Conservation (phyloP, 495 filamentous ascomycete genomes). For the Aspergillus hancockii region DNA sequence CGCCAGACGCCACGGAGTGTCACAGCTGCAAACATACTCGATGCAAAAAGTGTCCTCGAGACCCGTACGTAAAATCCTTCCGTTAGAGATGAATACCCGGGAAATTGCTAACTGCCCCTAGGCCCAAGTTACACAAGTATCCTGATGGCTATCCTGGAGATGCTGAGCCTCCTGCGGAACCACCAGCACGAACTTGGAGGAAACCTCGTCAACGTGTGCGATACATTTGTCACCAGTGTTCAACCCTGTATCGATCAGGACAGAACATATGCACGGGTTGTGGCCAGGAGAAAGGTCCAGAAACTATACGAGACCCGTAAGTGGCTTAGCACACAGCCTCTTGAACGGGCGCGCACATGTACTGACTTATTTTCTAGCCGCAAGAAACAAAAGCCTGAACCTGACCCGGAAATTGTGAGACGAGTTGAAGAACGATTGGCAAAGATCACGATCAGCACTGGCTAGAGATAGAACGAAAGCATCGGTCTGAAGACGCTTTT, state of each 20-base stretch:
- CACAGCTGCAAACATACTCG: slow-evolving; percentile 70
- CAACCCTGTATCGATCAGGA: slow-evolving; percentile 49
- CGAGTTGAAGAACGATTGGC: slow-evolving; percentile 61
- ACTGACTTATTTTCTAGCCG: slow-evolving; percentile 44
- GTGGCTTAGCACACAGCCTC: slow-evolving; percentile 20
- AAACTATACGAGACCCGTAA: slow-evolving; percentile 54
- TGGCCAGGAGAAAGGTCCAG: slow-evolving; percentile 52
- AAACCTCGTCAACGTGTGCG: slow-evolving; percentile 50
- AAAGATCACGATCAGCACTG: slow-evolving; percentile 36
- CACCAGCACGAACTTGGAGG: slow-evolving; percentile 41
- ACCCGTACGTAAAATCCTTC: slow-evolving; percentile 62
- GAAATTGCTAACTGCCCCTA: slow-evolving; percentile 26
- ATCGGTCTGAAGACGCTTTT: neutral
- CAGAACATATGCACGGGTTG: slow-evolving; percentile 61
- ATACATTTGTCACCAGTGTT: slow-evolving; percentile 67
- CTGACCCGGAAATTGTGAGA: slow-evolving; percentile 64
- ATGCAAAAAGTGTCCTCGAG: slow-evolving; percentile 79
- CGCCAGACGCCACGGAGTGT: slow-evolving; percentile 60
- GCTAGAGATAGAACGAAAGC: neutral
- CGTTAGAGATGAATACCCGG: too few species aligned
- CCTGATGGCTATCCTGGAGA: slow-evolving; percentile 80
- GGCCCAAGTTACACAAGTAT: slow-evolving; percentile 70
- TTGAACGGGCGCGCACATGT: neutral
- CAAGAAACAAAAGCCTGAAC: slow-evolving; percentile 60
- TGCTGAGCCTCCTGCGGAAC: slow-evolving; percentile 37